Evolutionary conservation across 2,329 filamentous ascomycete genomes (phyloP).

Genomic region (Zymoseptoria brevis): DNA sequence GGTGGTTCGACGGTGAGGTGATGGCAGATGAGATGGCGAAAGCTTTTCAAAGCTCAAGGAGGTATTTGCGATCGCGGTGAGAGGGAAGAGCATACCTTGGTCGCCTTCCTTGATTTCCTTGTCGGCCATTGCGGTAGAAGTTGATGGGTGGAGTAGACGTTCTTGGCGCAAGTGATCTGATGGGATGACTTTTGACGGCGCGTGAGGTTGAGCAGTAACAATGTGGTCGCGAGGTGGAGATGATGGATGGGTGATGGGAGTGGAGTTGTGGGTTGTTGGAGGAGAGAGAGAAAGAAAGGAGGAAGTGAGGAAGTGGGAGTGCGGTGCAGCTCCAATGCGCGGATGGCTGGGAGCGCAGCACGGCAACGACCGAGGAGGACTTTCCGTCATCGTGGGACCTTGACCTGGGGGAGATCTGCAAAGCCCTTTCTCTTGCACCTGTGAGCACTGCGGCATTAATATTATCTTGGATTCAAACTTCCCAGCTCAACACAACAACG

Average conservation of each 20-base stretch:
- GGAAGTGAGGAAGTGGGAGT: neutral
- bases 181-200: constrained; percentile 7
- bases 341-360: neutral
- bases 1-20: constrained; percentile 2
- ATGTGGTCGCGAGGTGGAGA: constrained; percentile 15
- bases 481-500: too few species aligned
- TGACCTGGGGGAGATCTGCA: too few species aligned
- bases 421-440: too few species aligned
- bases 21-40: constrained; percentile 4
- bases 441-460: too few species aligned
- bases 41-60: constrained; percentile 9
- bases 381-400: neutral
- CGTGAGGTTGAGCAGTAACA: constrained; percentile 4
- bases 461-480: too few species aligned
- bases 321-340: neutral
- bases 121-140: constrained; percentile 34
- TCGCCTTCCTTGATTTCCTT: constrained; percentile 43
- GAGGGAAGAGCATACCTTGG: constrained; percentile 21
- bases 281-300: constrained; percentile 2
- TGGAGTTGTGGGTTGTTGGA: neutral
- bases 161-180: constrained; percentile 18
- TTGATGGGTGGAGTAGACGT: constrained; percentile 2
- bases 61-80: constrained; percentile 9
- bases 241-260: constrained; percentile 8
- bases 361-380: neutral